These are phyloP conservation scores for Metarhizium robertsii DNA, from an alignment of 2,329 filamentous ascomycete species.

Conservation along the genomic window DNA sequence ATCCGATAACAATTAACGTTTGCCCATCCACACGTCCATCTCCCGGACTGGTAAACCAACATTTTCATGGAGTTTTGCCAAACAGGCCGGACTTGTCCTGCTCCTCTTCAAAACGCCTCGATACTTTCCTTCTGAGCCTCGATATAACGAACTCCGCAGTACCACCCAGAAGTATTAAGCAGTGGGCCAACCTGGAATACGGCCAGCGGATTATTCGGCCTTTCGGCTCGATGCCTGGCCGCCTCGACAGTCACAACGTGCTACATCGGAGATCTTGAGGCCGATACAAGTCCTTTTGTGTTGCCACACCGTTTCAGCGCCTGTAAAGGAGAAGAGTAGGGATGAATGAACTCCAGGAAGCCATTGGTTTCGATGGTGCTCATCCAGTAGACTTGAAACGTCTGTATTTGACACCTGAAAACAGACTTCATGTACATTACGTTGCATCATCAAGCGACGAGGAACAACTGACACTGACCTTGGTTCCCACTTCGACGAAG, in stretches of 20 bases:
- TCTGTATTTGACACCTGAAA: constrained; percentile 11
- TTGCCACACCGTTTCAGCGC: not conserved
- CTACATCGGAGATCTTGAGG: not conserved
- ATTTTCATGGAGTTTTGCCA: not conserved
- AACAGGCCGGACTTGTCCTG: not conserved
- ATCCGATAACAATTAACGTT: not conserved
- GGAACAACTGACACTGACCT: constrained; percentile 29
- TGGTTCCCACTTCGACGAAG: constrained; percentile 32
- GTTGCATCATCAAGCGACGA: constrained; percentile 32
- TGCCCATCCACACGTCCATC: not conserved
- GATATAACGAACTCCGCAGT: not conserved
- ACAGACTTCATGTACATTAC: constrained; percentile 32
- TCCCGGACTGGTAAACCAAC: not conserved
- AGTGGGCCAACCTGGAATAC: not conserved
- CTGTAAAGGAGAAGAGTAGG: not conserved
- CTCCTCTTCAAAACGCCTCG: not conserved
- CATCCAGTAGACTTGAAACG: not conserved
- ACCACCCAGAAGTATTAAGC: not conserved
- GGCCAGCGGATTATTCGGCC: not conserved
- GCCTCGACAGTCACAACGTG: not conserved
- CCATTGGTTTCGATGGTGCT: not conserved
- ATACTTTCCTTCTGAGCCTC: not conserved
- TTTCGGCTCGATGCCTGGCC: not conserved
- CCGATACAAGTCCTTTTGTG: not conserved
- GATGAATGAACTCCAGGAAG: not conserved